Conservation (phyloP, 495 filamentous ascomycete genomes). For the Penicillium egyptiacum region DNA sequence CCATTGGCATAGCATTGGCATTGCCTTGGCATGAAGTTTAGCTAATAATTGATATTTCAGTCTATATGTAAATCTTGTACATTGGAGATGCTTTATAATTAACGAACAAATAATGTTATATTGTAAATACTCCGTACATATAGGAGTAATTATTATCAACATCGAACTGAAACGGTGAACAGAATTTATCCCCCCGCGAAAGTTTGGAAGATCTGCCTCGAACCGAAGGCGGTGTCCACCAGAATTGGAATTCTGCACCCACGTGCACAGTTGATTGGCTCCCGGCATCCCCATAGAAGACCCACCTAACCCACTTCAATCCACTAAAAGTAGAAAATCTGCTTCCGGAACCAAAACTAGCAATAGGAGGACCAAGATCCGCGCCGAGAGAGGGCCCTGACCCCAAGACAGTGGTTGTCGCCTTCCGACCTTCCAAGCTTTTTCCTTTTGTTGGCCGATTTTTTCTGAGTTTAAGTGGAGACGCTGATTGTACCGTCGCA, state of each 20-base stretch:
- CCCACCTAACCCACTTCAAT: not conserved
- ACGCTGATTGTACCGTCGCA: constrained; percentile 22
- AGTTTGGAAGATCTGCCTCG: constrained; percentile 8
- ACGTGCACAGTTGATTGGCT: constrained; percentile 28
- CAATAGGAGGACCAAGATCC: not conserved
- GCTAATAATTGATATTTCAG: not conserved
- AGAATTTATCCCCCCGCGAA: constrained; percentile 2
- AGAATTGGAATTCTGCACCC: constrained; percentile 23
- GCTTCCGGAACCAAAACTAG: constrained; percentile 3
- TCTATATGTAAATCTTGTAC: not conserved
- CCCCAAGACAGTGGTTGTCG: not conserved
- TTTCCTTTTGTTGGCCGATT: constrained; percentile 15
- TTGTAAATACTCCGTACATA: not conserved
- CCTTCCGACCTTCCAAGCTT: not conserved
- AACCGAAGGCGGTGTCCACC: constrained; percentile 10
- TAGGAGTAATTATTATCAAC: not conserved
- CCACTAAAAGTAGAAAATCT: constrained; percentile 1
- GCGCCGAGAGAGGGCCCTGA: not conserved
- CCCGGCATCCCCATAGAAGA: constrained; percentile 1
- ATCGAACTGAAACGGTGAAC: not conserved
- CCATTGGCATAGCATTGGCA: constrained; percentile 2
- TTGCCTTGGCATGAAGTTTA: not conserved
- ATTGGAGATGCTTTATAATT: not conserved
- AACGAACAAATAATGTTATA: not conserved
- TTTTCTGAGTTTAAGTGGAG: constrained; percentile 15